Percentiles rank a stretch among this genome's conserved stretches.
Conservation (phyloP, 2,329 filamentous ascomycete species). For the Sporothrix variecibatus region DNA sequence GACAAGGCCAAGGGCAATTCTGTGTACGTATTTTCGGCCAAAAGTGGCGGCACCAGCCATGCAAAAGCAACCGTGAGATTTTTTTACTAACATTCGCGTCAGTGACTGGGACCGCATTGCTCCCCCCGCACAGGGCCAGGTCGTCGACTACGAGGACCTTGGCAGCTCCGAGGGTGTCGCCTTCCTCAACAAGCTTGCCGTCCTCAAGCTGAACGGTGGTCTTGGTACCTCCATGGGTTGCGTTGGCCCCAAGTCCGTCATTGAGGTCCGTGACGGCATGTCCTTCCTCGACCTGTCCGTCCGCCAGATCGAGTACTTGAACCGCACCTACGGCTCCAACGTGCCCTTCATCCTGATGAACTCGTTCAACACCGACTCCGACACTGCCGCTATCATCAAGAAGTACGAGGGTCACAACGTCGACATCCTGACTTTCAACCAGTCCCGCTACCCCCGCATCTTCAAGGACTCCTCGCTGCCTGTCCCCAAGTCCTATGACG, state of each 20-base stretch:
- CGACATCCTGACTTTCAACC: slow-evolving; percentile 99
- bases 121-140: slow-evolving; percentile 88
- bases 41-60: not conserved
- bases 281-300: slow-evolving; percentile 99
- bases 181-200: slow-evolving; percentile 95
- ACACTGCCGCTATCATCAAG: slow-evolving; percentile 99
- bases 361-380: slow-evolving; percentile 99
- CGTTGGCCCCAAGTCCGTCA: slow-evolving; percentile 98
- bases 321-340: slow-evolving; percentile 96
- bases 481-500: slow-evolving; percentile 85
- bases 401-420: slow-evolving; percentile 99
- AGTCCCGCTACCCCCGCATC: slow-evolving; percentile 96
- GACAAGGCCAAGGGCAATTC: slow-evolving; percentile 98
- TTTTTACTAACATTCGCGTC: slow-evolving; percentile 33
- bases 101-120: slow-evolving; percentile 97
- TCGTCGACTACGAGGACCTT: slow-evolving; percentile 91
- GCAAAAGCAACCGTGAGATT: not conserved
- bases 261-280: slow-evolving; percentile 99
- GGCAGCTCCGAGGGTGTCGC: slow-evolving; percentile 86
- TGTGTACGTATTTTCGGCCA: slow-evolving; percentile 56
- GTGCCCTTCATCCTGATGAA: slow-evolving; percentile 99
- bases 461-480: slow-evolving; percentile 97
- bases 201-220: slow-evolving; percentile 98
- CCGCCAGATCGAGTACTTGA: slow-evolving; percentile 97
- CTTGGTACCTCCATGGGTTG: slow-evolving; percentile 99